Evolutionary conservation across 345 rosid species (phyloP), one percentile per base, ranked within the genome.

Genomic region (Melaleuca alternifolia): DNA sequence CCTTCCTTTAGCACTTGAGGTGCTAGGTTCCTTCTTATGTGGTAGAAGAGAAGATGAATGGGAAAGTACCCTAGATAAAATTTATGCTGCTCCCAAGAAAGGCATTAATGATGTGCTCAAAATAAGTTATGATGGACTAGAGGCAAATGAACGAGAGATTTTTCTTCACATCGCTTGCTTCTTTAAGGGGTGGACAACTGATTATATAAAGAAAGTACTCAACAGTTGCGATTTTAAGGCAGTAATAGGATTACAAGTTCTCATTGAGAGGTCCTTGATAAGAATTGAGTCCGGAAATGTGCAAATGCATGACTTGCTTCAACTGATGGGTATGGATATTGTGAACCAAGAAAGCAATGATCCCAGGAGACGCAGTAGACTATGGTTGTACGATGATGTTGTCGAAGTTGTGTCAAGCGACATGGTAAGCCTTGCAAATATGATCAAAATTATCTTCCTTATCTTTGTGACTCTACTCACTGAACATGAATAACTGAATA

Each of bases 241-340:
- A 28, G 0, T 30, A 3, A 15, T 15, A 30, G 44, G 76, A 7
- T 62, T 62, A 14, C 1, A 30, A 0, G 30, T 14, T 62, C 76
- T 62, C 1, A 3, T 14, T 9, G 10, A 28, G 76, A 62, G 44
- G 44, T 30, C 41, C 2, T 1, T 62, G 3, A 62, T 62, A 28
- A 30, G 0, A 15, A 62, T 0, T 62, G 11, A 62, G 76, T 0
- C 0, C 0, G 1, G 21, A 8, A 3, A 7, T 1, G 0, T 62
- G 30, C 44, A 15, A 3, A 30, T 62, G 76, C 76, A 62, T 28
- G 76, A 62, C 41, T 62, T 62, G 76, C 30, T 62, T 62, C 76
- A 62, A 62, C 2, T 7, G 21, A 62, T 62, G 76, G 76, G 76
- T 30, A 62, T 7, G 44, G 6, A 62, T 15, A 62, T 62, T 7